A percentile compares a stretch with the other conserved stretches of the same genome.
These are phyloP conservation scores for Conoideocrella luteorostrata DNA, from an alignment of 2,329 filamentous ascomycete species.

Conservation along the genomic window DNA sequence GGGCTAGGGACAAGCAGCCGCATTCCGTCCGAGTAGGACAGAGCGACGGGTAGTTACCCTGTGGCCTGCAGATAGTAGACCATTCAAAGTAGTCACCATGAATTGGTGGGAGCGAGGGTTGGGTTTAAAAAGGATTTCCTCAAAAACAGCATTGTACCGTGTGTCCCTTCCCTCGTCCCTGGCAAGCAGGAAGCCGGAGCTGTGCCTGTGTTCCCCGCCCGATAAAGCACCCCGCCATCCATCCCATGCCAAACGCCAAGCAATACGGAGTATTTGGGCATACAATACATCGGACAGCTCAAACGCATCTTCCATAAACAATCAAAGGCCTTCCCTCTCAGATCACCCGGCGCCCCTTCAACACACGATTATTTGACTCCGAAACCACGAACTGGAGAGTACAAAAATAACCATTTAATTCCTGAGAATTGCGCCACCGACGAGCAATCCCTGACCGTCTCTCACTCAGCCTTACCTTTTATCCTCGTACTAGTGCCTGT, in stretches of 20 bases:
- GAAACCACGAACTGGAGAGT: background rate
- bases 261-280: no score
- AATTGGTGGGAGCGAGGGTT: no score
- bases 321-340: background rate
- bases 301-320: background rate
- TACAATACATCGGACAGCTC: background rate
- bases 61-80: no score
- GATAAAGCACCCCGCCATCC: background rate
- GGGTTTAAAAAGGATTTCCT: no score
- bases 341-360: background rate
- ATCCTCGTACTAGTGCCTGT: background rate
- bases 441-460: background rate
- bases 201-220: background rate
- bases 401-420: no score
- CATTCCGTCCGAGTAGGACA: no score
- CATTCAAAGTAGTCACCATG: no score
- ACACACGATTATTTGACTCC: background rate
- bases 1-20: no score
- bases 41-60: no score
- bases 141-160: no score
- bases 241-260: background rate
- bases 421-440: slow-evolving; percentile 4
- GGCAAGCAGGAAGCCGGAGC: no score
- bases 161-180: no score
- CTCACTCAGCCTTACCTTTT: background rate